Evolutionary conservation across 441 rosid species (phyloP), one percentile per base, ranked within the genome.

Genomic region (Arabidopsis lyrata): DNA sequence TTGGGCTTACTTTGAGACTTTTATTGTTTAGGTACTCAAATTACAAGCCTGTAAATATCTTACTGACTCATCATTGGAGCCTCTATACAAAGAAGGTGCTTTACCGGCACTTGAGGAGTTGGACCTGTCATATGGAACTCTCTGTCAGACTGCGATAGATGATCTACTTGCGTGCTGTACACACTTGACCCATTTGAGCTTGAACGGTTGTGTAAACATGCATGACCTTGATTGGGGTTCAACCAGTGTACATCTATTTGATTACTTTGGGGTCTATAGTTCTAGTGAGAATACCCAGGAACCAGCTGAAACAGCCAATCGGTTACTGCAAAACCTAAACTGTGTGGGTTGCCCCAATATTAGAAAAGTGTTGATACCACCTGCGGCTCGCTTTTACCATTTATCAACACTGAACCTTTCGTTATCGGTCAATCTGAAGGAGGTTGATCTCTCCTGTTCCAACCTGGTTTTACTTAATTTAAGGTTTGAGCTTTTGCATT

Each of bases 41-140:
- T 84, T 95, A 77, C 99, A 93, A 83, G 97, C 99, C 6, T 95
- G 99, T 90, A 95, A 95, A 77, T 88, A 86, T 84, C 98, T 95
- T 29, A 81, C 87, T 4, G 89, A 95, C 82, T 79, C 87, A 5
- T 86, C 99, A 63, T 68, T 95, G 82, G 98, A 93, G 86, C 97
- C 99, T 74, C 88, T 95, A 61, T 95, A 91, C 86, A 91, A 84
- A 84, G 82, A 83, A 71, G 88, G 88, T 65, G 97, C 98, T 77
- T 82, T 95, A 72, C 93, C 87, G 49, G 81, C 83, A 38, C 98
- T 95, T 56, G 84, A 81, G 78, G 97, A 88, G 77, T 83, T 95
- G 82, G 99, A 95, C 79, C 80, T 95, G 82, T 95, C 99, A n/a
- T 91, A 93, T 80, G 96, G 97, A 66, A 85, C 97, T 63, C 87